Percentiles rank a stretch among this genome's conserved stretches.
Conservation (phyloP, 2,329 filamentous ascomycete genomes). For the Claviceps sorghi region DNA sequence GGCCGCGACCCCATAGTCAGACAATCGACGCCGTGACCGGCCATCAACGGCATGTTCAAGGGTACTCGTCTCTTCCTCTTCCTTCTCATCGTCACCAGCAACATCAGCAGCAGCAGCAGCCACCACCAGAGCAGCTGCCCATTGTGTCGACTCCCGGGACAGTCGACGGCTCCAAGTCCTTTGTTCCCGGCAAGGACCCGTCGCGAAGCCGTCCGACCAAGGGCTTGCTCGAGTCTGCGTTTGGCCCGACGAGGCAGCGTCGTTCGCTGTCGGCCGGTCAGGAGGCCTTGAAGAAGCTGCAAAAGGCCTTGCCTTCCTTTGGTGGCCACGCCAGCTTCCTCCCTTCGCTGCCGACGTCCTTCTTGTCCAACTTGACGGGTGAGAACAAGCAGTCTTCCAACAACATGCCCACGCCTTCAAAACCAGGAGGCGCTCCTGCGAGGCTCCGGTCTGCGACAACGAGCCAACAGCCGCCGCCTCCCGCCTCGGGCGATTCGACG, state of each 20-base stretch:
- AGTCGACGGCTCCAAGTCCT: conserved; percentile 9
- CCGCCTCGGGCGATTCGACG: not conserved
- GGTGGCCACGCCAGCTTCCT: conserved; percentile 17
- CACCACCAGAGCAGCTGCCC: conserved; percentile 2
- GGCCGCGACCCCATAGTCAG: not conserved
- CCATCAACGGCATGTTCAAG: not conserved
- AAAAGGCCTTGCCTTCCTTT: conserved; percentile 41
- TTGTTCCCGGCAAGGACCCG: conserved; percentile 7
- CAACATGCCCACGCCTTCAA: not conserved
- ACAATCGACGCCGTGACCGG: not conserved
- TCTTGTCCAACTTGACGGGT: conserved; percentile 20
- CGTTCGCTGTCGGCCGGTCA: conserved; percentile 41
- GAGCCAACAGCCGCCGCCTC: not conserved
- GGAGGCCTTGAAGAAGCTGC: conserved; percentile 42
- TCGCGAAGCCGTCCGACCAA: conserved; percentile 13
- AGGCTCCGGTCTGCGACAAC: conserved; percentile 1
- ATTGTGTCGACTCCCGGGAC: conserved; percentile 18
- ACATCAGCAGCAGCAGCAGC: not conserved
- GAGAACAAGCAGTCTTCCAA: conserved; percentile 11
- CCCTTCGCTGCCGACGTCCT: conserved; percentile 29
- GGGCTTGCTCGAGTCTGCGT: conserved; percentile 28
- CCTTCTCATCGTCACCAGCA: not conserved
- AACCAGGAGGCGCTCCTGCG: not conserved
- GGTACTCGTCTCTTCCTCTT: not conserved
- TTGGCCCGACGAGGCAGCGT: conserved; percentile 30